A percentile compares a stretch with the other conserved stretches of the same genome.
These are phyloP conservation scores for Syzygium jambos DNA, from an alignment of 345 rosid species.

Conservation along the genomic window DNA sequence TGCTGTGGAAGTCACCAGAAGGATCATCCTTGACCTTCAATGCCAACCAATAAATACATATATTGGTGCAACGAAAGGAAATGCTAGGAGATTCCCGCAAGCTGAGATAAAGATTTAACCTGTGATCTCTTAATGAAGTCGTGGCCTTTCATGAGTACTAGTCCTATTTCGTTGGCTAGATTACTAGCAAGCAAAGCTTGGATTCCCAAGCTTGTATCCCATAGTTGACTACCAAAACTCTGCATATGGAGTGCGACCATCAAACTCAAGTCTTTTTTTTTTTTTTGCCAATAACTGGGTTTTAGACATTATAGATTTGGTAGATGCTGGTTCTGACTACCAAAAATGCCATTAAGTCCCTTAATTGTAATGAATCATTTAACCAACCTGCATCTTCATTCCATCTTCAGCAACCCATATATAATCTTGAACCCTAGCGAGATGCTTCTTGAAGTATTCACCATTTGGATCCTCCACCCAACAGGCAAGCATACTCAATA, in stretches of 20 bases:
- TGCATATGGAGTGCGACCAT: not conserved
- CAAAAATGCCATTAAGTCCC: too few relatives aligned
- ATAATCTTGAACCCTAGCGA: too few relatives aligned
- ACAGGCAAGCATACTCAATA: too few relatives aligned
- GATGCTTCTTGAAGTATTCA: too few relatives aligned
- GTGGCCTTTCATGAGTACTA: conserved; percentile 17
- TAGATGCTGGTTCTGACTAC: too few relatives aligned
- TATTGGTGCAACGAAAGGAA: not conserved
- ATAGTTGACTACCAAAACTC: conserved; percentile 52
- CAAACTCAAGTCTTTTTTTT: not conserved
- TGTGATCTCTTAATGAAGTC: conserved; percentile 36
- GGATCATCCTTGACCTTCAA: conserved; percentile 17
- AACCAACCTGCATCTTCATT: too few relatives aligned
- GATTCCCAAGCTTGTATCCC: conserved; percentile 41
- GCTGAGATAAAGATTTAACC: conserved; percentile 10
- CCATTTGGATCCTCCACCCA: too few relatives aligned
- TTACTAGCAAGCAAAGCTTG: conserved; percentile 37
- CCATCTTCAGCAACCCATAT: too few relatives aligned
- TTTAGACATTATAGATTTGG: too few relatives aligned
- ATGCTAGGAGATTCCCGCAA: not conserved
- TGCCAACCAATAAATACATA: not conserved
- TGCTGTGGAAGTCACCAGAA: conserved; percentile 12
- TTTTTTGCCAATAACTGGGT: too few relatives aligned
- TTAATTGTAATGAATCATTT: too few relatives aligned
- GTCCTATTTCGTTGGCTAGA: conserved; percentile 18